Conservation (phyloP, 1,284 basidiomycete species). For the Microbotryum intermedium region DNA sequence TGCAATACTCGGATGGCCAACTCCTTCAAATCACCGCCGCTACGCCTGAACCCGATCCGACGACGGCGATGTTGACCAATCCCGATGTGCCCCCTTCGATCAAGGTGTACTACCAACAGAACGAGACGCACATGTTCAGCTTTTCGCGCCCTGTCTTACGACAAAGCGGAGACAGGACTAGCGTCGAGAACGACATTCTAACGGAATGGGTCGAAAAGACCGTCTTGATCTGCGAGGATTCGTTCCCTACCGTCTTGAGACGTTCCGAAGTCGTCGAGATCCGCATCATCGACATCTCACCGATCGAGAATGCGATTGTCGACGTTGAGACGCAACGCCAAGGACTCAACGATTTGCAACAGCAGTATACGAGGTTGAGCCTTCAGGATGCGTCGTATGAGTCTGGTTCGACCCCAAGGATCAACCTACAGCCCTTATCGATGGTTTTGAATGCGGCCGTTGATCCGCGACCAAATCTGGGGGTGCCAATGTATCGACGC, state of each 20-base stretch:
- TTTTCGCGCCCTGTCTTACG: slow-evolving; percentile 62
- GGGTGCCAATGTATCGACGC: slow-evolving; percentile 66
- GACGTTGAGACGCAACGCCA: slow-evolving; percentile 67
- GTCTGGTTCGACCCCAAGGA: background rate
- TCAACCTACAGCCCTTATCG: slow-evolving; percentile 64
- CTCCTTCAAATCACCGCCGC: slow-evolving; percentile 84
- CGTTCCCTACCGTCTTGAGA: slow-evolving; percentile 83
- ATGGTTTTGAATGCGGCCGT: slow-evolving; percentile 82
- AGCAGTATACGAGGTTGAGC: slow-evolving; percentile 59
- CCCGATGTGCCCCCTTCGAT: slow-evolving; percentile 70
- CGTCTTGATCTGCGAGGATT: slow-evolving; percentile 55
- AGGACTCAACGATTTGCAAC: slow-evolving; percentile 62
- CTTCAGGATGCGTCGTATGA: background rate
- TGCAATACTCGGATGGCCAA: slow-evolving; percentile 69
- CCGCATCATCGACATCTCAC: slow-evolving; percentile 69
- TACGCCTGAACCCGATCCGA: slow-evolving; percentile 71
- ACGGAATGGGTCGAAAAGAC: slow-evolving; percentile 77
- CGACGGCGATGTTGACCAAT: slow-evolving; percentile 70
- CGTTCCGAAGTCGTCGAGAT: slow-evolving; percentile 79
- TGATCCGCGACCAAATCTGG: slow-evolving; percentile 68
- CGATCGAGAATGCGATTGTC: slow-evolving; percentile 69
- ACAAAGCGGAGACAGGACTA: slow-evolving; percentile 48
- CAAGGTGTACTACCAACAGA: slow-evolving; percentile 77
- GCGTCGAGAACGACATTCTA: slow-evolving; percentile 22
- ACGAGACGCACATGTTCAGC: slow-evolving; percentile 46